Percentiles rank a stretch among this genome's conserved stretches.
phyloP scores from a whole-genome alignment of 1,284 basidiomycete species.

The Sphaerobolus stellatus region DNA sequence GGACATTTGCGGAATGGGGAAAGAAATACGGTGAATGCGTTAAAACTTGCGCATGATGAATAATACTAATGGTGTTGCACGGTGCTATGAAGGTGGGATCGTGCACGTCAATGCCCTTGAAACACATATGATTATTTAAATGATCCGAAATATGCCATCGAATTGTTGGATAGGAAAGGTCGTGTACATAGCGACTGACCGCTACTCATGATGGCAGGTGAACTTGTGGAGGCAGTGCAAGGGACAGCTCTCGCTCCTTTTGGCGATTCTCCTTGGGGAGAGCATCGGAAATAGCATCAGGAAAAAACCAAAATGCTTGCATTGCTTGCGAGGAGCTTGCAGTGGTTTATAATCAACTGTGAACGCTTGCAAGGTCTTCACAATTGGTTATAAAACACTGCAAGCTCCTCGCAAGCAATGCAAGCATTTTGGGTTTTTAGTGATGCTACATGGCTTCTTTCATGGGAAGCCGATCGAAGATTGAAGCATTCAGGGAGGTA shows the following conservation, averaged over 20 bases:
- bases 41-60: background rate
- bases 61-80: background rate
- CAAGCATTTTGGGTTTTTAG: too few species aligned
- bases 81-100: conserved; percentile 15
- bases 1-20: conserved; percentile 5
- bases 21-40: conserved; percentile 9
- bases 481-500: background rate
- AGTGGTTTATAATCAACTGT: too few species aligned
- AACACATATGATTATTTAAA: conserved; percentile 16
- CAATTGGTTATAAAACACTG: too few species aligned
- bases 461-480: background rate
- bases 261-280: background rate
- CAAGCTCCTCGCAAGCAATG: too few species aligned
- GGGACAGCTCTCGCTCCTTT: background rate
- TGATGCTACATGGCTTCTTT: background rate
- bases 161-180: background rate
- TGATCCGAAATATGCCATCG: background rate
- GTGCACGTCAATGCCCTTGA: conserved; percentile 22
- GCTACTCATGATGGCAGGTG: background rate
- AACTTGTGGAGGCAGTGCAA: background rate
- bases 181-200: background rate
- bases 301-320: too few species aligned
- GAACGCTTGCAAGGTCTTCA: too few species aligned
- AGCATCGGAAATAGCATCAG: background rate
- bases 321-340: too few species aligned